phyloP scores from a whole-genome alignment of 2,329 filamentous ascomycete species.

The Ophiocordyceps camponoti-floridani region DNA sequence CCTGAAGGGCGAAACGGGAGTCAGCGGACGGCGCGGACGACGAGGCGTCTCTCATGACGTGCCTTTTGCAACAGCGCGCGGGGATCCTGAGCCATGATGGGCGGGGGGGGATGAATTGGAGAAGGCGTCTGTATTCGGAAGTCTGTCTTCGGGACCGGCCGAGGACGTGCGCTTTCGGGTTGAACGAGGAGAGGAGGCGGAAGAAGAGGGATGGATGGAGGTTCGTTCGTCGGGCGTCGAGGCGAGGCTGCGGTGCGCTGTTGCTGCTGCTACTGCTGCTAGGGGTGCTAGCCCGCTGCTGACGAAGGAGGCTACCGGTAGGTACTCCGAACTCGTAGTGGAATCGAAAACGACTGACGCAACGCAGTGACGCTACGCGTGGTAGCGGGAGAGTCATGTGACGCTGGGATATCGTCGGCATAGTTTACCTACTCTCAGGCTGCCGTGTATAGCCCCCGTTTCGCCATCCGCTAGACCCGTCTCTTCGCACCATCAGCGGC shows the following conservation, averaged over 20 bases:
- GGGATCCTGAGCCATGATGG: slow-evolving; percentile 56
- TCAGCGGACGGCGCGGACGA: slow-evolving; percentile 1
- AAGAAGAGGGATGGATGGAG: neutral
- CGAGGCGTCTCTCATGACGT: slow-evolving; percentile 1
- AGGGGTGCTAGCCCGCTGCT: neutral
- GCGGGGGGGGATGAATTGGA: neutral
- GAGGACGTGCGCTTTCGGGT: neutral
- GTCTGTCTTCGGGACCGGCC: too few relatives aligned
- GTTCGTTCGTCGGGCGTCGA: neutral
- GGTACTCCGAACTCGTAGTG: too few relatives aligned
- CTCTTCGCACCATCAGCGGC: too few relatives aligned
- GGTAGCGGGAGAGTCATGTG: too few relatives aligned
- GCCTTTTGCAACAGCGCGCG: slow-evolving; percentile 67
- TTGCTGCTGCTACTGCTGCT: too few relatives aligned
- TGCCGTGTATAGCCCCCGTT: too few relatives aligned
- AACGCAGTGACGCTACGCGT: too few relatives aligned
- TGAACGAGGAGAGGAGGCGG: neutral
- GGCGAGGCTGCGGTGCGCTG: neutral
- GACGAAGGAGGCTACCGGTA: neutral
- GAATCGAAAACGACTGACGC: too few relatives aligned
- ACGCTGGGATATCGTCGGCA: too few relatives aligned
- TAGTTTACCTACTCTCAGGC: too few relatives aligned
- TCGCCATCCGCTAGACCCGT: too few relatives aligned
- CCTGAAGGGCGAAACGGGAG: slow-evolving; percentile 31
- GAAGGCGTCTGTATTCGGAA: neutral